A percentile compares a stretch with the other conserved stretches of the same genome.
Evolutionary conservation across 75 land plant species (phyloP).

Genomic region (Sequoiadendron giganteum): DNA sequence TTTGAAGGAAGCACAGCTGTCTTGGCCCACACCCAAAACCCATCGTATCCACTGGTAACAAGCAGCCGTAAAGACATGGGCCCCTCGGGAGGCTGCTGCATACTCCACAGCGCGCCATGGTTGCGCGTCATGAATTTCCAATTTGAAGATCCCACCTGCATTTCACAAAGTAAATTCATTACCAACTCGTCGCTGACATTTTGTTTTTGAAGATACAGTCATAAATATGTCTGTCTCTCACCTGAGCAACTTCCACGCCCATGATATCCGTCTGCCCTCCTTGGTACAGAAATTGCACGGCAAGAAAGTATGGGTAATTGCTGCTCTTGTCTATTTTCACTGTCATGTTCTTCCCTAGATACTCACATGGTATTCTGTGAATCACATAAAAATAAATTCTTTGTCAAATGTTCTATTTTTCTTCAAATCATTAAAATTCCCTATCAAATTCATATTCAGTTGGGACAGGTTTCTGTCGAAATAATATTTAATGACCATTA

Average conservation of each 20-base stretch:
- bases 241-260: constrained; percentile 47
- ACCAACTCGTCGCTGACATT: neutral
- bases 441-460: neutral
- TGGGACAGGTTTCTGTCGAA: neutral
- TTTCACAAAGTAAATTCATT: neutral
- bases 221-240: neutral
- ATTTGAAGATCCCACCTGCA: constrained; percentile 8
- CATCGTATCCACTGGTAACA: constrained; percentile 22
- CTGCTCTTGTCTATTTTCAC: constrained; percentile 56
- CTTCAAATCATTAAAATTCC: neutral
- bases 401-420: neutral
- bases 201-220: neutral
- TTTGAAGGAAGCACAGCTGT: constrained; percentile 15
- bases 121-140: constrained; percentile 42
- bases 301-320: constrained; percentile 37
- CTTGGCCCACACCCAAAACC: constrained; percentile 15
- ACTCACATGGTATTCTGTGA: constrained; percentile 54
- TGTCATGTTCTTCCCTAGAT: constrained; percentile 33
- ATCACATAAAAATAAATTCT: neutral
- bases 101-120: constrained; percentile 40
- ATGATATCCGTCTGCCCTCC: constrained; percentile 67
- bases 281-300: constrained; percentile 49
- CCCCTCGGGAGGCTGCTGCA: constrained; percentile 37
- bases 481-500: too few species aligned
- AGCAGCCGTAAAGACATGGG: constrained; percentile 12